A percentile compares a stretch with the other conserved stretches of the same genome.
phyloP scores from a whole-genome alignment of 345 rosid genomes.

The Kernera saxatilis region DNA sequence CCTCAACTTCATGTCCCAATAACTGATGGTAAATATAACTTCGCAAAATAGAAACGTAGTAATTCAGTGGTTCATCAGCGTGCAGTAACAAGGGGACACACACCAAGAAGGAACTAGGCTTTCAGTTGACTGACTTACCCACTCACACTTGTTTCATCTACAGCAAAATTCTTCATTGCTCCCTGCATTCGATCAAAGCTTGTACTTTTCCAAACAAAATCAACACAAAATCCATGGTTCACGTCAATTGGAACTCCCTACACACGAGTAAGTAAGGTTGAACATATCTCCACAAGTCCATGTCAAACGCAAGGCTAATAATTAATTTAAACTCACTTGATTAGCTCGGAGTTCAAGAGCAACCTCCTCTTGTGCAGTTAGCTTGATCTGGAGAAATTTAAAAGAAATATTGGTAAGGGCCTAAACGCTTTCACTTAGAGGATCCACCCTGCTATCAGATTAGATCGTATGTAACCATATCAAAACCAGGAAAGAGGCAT shows the following conservation, averaged over 20 bases:
- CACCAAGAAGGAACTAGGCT: constrained; percentile 1
- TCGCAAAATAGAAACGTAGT: constrained; percentile 9
- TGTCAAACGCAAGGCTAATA: neutral
- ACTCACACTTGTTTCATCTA: constrained; percentile 99
- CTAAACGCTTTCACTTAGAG: neutral
- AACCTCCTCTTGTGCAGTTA: constrained; percentile 97
- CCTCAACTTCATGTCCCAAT: constrained; percentile 98
- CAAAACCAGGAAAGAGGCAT: constrained; percentile 28
- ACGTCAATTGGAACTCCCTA: constrained; percentile 96
- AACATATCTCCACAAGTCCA: neutral
- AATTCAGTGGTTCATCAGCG: neutral
- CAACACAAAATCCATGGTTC: constrained; percentile 94
- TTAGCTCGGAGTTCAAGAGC: constrained; percentile 98
- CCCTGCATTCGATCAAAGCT: constrained; percentile 99
- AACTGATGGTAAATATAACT: constrained; percentile 97
- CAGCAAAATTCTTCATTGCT: constrained; percentile 99
- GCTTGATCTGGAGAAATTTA: constrained; percentile 60
- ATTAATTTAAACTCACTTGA: constrained; percentile 53
- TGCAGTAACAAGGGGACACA: neutral
- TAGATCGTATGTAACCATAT: neutral
- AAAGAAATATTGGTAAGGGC: constrained; percentile 8
- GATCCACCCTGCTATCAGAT: neutral
- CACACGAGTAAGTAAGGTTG: constrained; percentile 15
- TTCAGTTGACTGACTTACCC: constrained; percentile 56
- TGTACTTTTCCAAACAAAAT: constrained; percentile 99